phyloP scores from a whole-genome alignment of 148 eudicot genomes.

The Pouteria glomerata region DNA sequence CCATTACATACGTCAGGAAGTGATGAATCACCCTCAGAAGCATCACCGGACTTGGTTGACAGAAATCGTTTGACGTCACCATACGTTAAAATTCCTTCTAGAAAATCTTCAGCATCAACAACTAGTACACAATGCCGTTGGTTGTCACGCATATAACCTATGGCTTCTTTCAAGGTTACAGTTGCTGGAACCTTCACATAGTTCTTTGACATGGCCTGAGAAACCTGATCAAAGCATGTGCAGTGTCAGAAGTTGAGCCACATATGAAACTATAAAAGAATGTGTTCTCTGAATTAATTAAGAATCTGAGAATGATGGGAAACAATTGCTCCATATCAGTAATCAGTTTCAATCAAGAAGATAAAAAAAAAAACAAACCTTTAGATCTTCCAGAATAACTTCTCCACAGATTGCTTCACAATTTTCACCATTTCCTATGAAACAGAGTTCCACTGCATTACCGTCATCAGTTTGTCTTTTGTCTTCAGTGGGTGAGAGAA shows the following conservation, averaged over 20 bases:
- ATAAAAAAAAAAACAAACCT: conserved; percentile 34
- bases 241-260: conserved; percentile 10
- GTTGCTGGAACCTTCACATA: conserved; percentile 44
- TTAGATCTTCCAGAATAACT: conserved; percentile 53
- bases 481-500: conserved; percentile 47
- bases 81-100: conserved; percentile 83
- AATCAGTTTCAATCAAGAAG: conserved; percentile 8
- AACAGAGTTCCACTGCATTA: conserved; percentile 67
- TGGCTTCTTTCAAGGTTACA: conserved; percentile 60
- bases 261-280: conserved; percentile 5
- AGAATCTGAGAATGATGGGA: neutral
- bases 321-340: neutral
- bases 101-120: conserved; percentile 64
- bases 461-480: conserved; percentile 34
- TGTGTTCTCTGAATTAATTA: no score
- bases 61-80: conserved; percentile 70
- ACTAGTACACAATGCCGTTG: conserved; percentile 67
- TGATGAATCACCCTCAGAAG: conserved; percentile 34
- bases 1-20: conserved; percentile 53
- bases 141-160: conserved; percentile 56
- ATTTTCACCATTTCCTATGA: conserved; percentile 38
- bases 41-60: conserved; percentile 38
- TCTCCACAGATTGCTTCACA: conserved; percentile 55
- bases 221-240: conserved; percentile 47
- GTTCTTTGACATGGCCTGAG: conserved; percentile 67